Base-by-base conservation (phyloP, 805 yeast species). In the Candida nemodendra region DNA sequence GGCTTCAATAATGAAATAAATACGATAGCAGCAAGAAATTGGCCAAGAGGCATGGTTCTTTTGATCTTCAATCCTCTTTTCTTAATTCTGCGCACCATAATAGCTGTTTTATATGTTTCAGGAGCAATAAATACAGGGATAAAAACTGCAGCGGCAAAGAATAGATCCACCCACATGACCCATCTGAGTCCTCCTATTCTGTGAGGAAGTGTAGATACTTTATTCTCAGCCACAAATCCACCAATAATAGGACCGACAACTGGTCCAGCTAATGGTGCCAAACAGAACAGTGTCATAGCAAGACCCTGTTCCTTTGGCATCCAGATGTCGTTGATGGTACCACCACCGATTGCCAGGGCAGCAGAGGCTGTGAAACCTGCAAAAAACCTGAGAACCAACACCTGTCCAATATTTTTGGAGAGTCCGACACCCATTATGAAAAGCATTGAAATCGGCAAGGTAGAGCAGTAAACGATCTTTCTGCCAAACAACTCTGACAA, bases 241-340 rank as follows among this genome's bases (percentile, higher is more conserved):
- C 88, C 88, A 60, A 83, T 74, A 35, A 83, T 72, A 5, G 90
- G 90, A 34, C 89, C 87, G 29, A 81, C 59, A 27, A 81, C 82
- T 2, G 95, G 95, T 36, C 95, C 95, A 56, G 81, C 69, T 48
- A 86, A 81, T 16, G 93, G 89, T 9, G 89, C 84, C 39, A 84
- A 61, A 58, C 90, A 81, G 64, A 83, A 85, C n/a, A 79, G 61
- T 3, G 84, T 76, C 80, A 84, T 76, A n/a, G 95, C 89, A 4
- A 80, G 50, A 12, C 88, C 84, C 54, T 79, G 63, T 55, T 79
- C 78, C 28, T 74, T 72, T 23, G 80, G 76, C 15, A 69, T 73
- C 80, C 90, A 88, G 32, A 87, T 62, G 62, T 88, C 96, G 38
- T 81, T 66, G 44, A 88, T 77, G 4, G 93, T 80, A 46, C 95